Evolutionary conservation across 768 basidiomycete species (phyloP).

Genomic region (Panellus pusillus): DNA sequence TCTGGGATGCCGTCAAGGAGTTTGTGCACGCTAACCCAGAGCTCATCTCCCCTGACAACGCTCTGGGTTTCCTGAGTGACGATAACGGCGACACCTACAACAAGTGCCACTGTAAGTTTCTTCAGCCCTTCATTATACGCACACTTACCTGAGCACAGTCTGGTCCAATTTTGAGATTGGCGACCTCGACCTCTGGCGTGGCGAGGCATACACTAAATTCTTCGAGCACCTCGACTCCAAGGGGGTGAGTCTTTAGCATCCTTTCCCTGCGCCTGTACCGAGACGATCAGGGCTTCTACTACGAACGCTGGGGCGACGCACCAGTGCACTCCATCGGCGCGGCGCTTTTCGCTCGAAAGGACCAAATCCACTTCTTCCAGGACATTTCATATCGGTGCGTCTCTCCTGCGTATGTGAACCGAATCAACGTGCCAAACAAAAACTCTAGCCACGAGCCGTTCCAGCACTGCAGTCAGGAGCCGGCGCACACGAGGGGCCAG

Average conservation of each 20-base stretch:
- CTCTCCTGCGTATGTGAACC: not conserved
- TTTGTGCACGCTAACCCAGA: slow-evolving; percentile 44
- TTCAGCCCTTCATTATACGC: not conserved
- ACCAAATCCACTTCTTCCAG: slow-evolving; percentile 52
- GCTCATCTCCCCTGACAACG: slow-evolving; percentile 43
- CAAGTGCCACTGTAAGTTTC: slow-evolving; percentile 50
- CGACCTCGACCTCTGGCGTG: slow-evolving; percentile 46
- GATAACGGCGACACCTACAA: slow-evolving; percentile 53
- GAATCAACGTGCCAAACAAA: no score
- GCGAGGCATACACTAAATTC: slow-evolving; percentile 47
- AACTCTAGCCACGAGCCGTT: slow-evolving; percentile 29
- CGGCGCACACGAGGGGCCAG: slow-evolving; percentile 50
- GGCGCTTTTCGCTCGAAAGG: slow-evolving; percentile 41
- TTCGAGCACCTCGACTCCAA: slow-evolving; percentile 47
- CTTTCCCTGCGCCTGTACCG: slow-evolving; percentile 21
- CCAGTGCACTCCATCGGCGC: slow-evolving; percentile 61
- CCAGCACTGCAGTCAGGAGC: slow-evolving; percentile 34
- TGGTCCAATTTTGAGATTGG: slow-evolving; percentile 57
- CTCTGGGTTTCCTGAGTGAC: slow-evolving; percentile 41
- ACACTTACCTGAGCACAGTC: slow-evolving; percentile 20
- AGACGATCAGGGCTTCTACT: slow-evolving; percentile 39
- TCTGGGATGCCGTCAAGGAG: slow-evolving; percentile 58
- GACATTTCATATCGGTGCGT: slow-evolving; percentile 54
- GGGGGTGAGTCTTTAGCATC: slow-evolving; percentile 42
- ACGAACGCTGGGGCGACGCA: slow-evolving; percentile 45